These are phyloP conservation scores for Acer negundo DNA, from an alignment of 345 rosid species.

Conservation along the genomic window DNA sequence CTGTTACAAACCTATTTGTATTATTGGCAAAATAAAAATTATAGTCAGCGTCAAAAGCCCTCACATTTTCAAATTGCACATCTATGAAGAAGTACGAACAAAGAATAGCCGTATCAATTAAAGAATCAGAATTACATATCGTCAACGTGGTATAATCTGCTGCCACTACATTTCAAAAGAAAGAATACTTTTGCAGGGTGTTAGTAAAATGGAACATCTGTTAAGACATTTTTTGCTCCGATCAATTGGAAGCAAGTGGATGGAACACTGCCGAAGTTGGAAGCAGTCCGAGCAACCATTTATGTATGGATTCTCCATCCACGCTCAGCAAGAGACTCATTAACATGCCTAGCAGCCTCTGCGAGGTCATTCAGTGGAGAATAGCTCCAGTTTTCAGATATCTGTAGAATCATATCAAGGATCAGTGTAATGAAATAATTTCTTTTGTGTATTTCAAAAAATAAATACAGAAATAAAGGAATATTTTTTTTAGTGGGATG, in stretches of 20 bases:
- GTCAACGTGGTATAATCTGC: neutral
- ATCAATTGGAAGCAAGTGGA: neutral
- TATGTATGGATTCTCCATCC: constrained; percentile 55
- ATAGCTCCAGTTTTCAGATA: constrained; percentile 84
- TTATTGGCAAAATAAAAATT: too few relatives aligned
- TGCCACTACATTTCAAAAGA: neutral
- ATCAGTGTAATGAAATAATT: constrained; percentile 8
- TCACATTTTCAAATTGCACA: neutral
- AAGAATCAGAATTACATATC: neutral
- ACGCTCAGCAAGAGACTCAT: constrained; percentile 59
- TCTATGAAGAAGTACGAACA: neutral
- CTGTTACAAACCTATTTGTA: too few relatives aligned
- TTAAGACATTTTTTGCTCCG: neutral
- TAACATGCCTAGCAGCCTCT: constrained; percentile 74
- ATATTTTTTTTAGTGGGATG: constrained; percentile 1
- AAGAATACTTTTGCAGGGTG: neutral
- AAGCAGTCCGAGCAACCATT: neutral
- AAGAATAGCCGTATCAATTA: neutral
- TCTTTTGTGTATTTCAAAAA: too few relatives aligned
- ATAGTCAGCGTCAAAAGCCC: too few relatives aligned
- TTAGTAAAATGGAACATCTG: neutral
- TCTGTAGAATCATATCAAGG: constrained; percentile 39
- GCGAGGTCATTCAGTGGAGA: constrained; percentile 70
- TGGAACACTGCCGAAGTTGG: neutral
- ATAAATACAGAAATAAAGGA: too few relatives aligned